Conservation (phyloP, 2,329 filamentous ascomycete species). For the Dactylellina drechsleri region DNA sequence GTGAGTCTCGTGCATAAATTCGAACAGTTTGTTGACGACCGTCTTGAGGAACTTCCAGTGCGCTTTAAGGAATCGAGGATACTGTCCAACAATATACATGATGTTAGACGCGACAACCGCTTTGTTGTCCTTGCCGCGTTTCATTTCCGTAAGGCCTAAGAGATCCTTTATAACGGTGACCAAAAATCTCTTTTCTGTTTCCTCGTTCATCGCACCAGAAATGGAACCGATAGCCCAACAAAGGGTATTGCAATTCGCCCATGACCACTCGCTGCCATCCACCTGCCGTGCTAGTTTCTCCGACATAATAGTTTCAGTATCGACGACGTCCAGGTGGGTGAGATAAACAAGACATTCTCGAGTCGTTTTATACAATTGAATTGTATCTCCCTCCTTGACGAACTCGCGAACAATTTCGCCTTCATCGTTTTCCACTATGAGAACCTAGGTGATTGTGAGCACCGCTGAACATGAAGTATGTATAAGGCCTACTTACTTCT, state of each 20-base stretch:
- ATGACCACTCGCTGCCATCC: slow-evolving; percentile 96
- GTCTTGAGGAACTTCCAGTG: slow-evolving; percentile 99
- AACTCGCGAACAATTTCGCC: slow-evolving; percentile 99
- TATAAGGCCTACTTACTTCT: slow-evolving; percentile 66
- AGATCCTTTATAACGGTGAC: slow-evolving; percentile 99
- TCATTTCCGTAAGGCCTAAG: slow-evolving; percentile 96
- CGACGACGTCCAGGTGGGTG: slow-evolving; percentile 94
- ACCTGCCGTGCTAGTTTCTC: slow-evolving; percentile 96
- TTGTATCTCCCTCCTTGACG: slow-evolving; percentile 98
- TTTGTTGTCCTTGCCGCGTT: slow-evolving; percentile 99
- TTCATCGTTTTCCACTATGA: slow-evolving; percentile 99
- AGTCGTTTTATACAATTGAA: slow-evolving; percentile 99
- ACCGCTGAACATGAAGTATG: background rate
- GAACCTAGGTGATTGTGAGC: slow-evolving; percentile 65
- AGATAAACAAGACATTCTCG: slow-evolving; percentile 96
- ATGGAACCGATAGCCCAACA: slow-evolving; percentile 99
- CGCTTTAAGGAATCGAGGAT: slow-evolving; percentile 96
- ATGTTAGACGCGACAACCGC: slow-evolving; percentile 99
- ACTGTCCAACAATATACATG: slow-evolving; percentile 99
- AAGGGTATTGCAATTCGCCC: slow-evolving; percentile 99
- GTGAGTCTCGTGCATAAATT: slow-evolving; percentile 99
- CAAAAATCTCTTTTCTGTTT: slow-evolving; percentile 97
- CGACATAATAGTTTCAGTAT: slow-evolving; percentile 99
- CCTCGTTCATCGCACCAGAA: slow-evolving; percentile 98
- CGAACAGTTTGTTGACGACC: slow-evolving; percentile 98